These are phyloP conservation scores for Murraya koenigii DNA, from an alignment of 345 rosid species.

Conservation along the genomic window DNA sequence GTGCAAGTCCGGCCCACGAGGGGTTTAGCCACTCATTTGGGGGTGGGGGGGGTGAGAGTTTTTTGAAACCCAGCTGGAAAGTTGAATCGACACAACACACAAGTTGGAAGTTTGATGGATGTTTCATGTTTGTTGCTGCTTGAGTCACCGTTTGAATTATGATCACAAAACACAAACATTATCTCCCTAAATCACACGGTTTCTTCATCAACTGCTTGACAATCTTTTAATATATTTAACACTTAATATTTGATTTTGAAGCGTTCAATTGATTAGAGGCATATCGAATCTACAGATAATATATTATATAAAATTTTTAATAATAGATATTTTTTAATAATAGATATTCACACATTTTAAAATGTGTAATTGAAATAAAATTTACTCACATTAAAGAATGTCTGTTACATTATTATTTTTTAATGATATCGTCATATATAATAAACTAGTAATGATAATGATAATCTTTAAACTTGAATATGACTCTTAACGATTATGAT, in stretches of 20 bases:
- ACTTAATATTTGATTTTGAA: not conserved
- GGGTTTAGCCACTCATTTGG: conserved; percentile 13
- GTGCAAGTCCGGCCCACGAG: conserved; percentile 29
- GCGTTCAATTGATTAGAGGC: not conserved
- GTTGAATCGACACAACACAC: conserved; percentile 6
- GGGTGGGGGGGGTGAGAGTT: not conserved
- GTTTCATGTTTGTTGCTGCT: not conserved
- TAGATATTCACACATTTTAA: not conserved
- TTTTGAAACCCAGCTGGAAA: conserved; percentile 29
- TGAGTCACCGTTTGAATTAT: not conserved
- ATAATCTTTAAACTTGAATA: not conserved
- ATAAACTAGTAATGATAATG: not conserved
- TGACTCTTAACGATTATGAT: not conserved
- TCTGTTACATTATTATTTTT: no score
- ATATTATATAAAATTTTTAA: not conserved
- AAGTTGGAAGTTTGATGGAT: conserved; percentile 13
- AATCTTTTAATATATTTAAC: not conserved
- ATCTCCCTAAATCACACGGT: not conserved
- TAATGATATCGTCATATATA: no score
- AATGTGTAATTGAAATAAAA: no score
- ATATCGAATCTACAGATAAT: not conserved
- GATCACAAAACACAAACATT: not conserved
- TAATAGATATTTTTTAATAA: no score
- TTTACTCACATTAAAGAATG: no score
- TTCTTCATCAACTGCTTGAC: not conserved